Evolutionary conservation across 1,139 yeast genomes (phyloP).

Genomic region (Ogataea hybrid): DNA sequence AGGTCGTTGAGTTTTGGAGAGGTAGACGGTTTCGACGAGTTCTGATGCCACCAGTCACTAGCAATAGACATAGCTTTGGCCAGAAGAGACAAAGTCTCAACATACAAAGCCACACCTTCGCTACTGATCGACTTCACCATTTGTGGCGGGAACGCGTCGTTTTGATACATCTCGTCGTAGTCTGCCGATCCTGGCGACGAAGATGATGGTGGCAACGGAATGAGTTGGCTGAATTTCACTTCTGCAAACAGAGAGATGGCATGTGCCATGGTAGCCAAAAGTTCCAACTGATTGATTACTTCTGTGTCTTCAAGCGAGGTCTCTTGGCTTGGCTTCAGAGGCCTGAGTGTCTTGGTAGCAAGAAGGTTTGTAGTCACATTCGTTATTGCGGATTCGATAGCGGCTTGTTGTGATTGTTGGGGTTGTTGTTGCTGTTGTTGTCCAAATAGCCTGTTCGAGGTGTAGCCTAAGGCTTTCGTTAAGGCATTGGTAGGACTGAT

Average conservation of each 20-base stretch:
- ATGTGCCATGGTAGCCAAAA: conserved; percentile 84
- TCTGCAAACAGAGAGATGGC: conserved; percentile 89
- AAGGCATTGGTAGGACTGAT: conserved; percentile 88
- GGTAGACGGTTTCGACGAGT: conserved; percentile 37
- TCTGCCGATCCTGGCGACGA: conserved; percentile 38
- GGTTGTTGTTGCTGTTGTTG: conserved; percentile 14
- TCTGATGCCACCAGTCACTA: conserved; percentile 80
- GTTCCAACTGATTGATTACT: conserved; percentile 57
- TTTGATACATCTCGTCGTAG: conserved; percentile 41
- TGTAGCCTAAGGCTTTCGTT: conserved; percentile 82
- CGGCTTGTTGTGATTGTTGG: conserved; percentile 11
- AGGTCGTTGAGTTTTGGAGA: conserved; percentile 62
- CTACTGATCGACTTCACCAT: conserved; percentile 64
- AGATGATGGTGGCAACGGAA: conserved; percentile 71
- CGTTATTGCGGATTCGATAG: conserved; percentile 19
- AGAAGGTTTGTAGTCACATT: conserved; percentile 18
- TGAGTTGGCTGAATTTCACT: conserved; percentile 79
- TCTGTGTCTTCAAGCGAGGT: conserved; percentile 32
- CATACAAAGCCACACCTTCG: conserved; percentile 83
- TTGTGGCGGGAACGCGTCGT: conserved; percentile 50
- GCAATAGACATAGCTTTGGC: conserved; percentile 87
- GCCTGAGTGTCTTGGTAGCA: conserved; percentile 24
- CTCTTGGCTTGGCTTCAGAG: conserved; percentile 20
- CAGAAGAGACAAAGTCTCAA: conserved; percentile 75
- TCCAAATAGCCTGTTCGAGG: conserved; percentile 86